Evolutionary conservation across 805 yeast genomes (phyloP), one percentile per base, ranked within the genome.

Genomic region (Wickerhamiella azymoides): DNA sequence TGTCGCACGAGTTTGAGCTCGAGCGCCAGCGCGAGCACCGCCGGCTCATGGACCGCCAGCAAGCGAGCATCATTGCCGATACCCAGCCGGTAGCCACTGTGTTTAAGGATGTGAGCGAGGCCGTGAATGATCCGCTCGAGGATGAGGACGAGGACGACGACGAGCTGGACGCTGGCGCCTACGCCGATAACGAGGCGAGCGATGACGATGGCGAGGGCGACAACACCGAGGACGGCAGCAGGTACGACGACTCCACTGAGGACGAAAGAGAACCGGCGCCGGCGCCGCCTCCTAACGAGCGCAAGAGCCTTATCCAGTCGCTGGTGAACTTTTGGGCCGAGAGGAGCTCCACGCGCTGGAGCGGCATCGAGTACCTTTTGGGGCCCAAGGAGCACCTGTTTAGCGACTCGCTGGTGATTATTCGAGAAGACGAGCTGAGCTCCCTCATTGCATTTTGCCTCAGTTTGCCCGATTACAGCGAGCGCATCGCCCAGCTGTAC

Each of bases 291-390:
- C 27, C 28, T 17, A 59, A 57, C 10, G 96, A 88, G 56, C 75
- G 76, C 52, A 74, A 79, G 18, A 80, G 96, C 0, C 62, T 92
- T 30, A 73, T 92, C 66, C 84, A 83, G 55, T 77, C 94, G 0
- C 66, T 93, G 47, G 76, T 94, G 0, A 84, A 79, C 55, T 92
- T 92, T 62, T 92, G 97, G 97, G 96, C 96, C 1, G 97, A 92
- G 63, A 68, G 98, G 56, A 84, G 97, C 1, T 92, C 96, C 0
- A 80, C 93, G 1, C 70, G 92, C 17, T 93, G 97, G 97, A 86
- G 84, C 52, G 94, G 96, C 0, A 67, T 92, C 28, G 80, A 75
- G 16, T 88, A 86, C 62, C 95, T 97, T 1, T 68, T 88, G 46
- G 71, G 64, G 2, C 72, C 86, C 0, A 72, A 80, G 0, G 97